These are phyloP conservation scores for Dioszegia hungarica DNA, from an alignment of 768 basidiomycete genomes.

Conservation along the genomic window DNA sequence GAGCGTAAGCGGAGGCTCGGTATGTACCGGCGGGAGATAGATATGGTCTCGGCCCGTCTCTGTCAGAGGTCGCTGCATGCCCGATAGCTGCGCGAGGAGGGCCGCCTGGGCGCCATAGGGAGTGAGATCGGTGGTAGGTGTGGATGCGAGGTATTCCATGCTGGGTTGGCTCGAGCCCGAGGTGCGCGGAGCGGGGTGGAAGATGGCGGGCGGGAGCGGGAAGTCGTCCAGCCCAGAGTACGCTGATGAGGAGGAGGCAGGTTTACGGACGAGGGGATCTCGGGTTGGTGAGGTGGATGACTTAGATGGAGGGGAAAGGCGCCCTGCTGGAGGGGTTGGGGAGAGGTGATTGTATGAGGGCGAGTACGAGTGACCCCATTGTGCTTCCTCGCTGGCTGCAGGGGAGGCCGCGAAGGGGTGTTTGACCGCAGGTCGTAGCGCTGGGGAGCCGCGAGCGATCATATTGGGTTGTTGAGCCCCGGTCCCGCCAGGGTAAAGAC, in stretches of 20 bases:
- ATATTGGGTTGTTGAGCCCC: background rate
- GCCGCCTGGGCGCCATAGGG: too few relatives aligned
- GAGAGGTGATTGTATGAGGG: background rate
- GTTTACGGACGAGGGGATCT: background rate
- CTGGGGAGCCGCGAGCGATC: background rate
- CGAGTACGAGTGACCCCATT: constrained; percentile 1
- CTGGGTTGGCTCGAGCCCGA: background rate
- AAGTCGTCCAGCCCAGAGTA: background rate
- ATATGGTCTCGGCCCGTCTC: background rate
- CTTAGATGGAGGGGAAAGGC: background rate
- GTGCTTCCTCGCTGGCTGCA: background rate
- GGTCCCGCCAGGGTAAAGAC: too few relatives aligned
- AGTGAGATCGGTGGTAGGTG: too few relatives aligned
- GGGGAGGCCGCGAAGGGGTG: constrained; percentile 1
- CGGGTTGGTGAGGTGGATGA: background rate
- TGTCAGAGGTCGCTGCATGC: background rate
- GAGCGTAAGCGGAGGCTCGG: background rate
- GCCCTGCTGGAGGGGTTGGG: background rate
- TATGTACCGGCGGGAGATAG: background rate
- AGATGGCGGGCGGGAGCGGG: background rate
- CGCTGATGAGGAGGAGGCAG: background rate
- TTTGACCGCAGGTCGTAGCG: background rate
- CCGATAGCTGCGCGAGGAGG: too few relatives aligned
- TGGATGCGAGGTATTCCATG: too few relatives aligned
- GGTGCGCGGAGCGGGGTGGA: background rate